Evolutionary conservation across 2,329 filamentous ascomycete species (phyloP), one percentile per base, ranked within the genome.

Genomic region (Scedosporium minutisporum): DNA sequence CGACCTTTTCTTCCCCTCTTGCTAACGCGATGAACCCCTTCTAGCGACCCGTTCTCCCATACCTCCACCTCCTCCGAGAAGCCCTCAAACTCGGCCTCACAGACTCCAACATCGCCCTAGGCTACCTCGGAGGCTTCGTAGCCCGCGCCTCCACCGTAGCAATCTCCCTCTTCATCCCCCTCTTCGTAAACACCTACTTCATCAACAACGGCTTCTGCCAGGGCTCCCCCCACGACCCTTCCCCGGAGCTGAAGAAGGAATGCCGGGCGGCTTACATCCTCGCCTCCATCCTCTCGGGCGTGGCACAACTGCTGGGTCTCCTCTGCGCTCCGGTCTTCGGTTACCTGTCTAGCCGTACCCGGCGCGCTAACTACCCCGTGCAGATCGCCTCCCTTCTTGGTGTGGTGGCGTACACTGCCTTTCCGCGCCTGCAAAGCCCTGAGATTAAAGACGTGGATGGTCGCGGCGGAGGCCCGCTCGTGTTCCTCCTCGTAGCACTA

Each of bases 121-220:
- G 90, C 29, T 99, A 97, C 70, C 78, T 97, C 0, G 95, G 93
- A 65, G 95, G 95, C 1, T 97, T 97, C 69, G 93, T 99, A 2
- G 93, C 93, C 9, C 87, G 95, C 63, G 93, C 95, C 6, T 97
- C 93, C 0, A 96, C 92, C 0, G 95, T 99, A 4, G 93, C 90
- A 61, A 96, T 99, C 66, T 96, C 91, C 0, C 83, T 97, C 5
- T 99, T 97, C 76, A 89, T 99, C 62, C 95, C 95, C 0, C 82
- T 99, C 1, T 96, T 90, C 71, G 86, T 97, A 68, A 97, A 97
- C 72, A 87, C 91, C 25, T 96, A 91, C 74, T 97, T 93, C 74
- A 89, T 93, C 66, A 78, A 80, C 58, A 88, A 88, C 61, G 93
- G 91, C 2, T 88, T 90, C 67, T 97, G 95, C 76, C 82, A 85